These are phyloP conservation scores for Lojkania enalia DNA, from an alignment of 2,329 filamentous ascomycete genomes.

Conservation along the genomic window DNA sequence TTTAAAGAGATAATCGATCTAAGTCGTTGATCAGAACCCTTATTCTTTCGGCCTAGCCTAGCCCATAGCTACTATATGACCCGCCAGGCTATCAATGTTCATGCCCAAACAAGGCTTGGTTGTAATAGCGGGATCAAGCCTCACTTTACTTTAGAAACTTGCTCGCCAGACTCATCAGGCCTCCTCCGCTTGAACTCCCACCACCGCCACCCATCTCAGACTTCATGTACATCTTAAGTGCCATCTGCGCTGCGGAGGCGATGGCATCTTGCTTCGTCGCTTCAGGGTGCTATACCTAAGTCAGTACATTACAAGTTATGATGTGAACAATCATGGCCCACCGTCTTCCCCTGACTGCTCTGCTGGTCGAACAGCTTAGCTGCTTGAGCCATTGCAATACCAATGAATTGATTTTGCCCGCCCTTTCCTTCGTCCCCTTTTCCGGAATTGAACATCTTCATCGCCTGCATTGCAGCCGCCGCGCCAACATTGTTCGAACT, in stretches of 20 bases:
- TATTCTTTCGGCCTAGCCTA: too few relatives aligned
- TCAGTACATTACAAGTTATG: neutral
- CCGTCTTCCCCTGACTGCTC: conserved; percentile 57
- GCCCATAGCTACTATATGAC: too few relatives aligned
- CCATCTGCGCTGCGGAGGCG: conserved; percentile 79
- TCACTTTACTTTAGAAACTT: conserved; percentile 64
- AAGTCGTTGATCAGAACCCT: too few relatives aligned
- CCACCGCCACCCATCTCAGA: conserved; percentile 57
- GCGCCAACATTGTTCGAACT: conserved; percentile 58
- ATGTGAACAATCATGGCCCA: conserved; percentile 43
- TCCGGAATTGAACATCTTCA: conserved; percentile 75
- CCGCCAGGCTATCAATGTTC: too few relatives aligned
- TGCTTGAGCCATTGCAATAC: conserved; percentile 85
- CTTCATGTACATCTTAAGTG: conserved; percentile 90
- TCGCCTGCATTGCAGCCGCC: conserved; percentile 78
- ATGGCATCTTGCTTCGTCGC: conserved; percentile 81
- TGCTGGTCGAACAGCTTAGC: conserved; percentile 74
- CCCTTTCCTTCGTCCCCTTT: conserved; percentile 43
- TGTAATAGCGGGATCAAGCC: too few relatives aligned
- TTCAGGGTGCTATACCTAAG: conserved; percentile 45
- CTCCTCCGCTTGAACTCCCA: conserved; percentile 49
- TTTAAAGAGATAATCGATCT: too few relatives aligned
- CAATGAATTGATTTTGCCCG: conserved; percentile 78
- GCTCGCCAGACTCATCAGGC: conserved; percentile 61
- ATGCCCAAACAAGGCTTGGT: too few relatives aligned